phyloP scores from a whole-genome alignment of 2,329 filamentous ascomycete species.

The Cladosporium sp. region DNA sequence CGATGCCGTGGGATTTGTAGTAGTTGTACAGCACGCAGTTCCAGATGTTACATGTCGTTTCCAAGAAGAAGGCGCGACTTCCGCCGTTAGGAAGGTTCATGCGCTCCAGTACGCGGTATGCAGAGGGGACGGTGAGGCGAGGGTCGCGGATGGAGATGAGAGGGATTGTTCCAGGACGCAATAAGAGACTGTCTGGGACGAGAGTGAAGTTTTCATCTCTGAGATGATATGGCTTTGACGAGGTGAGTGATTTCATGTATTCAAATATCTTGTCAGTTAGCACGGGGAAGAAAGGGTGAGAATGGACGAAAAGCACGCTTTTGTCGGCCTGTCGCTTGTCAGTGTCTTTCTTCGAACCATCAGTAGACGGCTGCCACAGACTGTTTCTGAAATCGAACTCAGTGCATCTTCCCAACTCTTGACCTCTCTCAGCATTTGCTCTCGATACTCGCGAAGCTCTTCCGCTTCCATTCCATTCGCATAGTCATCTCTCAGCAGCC shows the following conservation, averaged over 20 bases:
- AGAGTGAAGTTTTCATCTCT: constrained; percentile 24
- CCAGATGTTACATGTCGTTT: constrained; percentile 31
- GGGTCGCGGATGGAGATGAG: constrained; percentile 29
- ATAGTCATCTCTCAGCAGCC: constrained; percentile 9
- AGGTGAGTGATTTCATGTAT: background rate
- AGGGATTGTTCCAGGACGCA: constrained; percentile 24
- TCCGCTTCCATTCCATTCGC: constrained; percentile 3
- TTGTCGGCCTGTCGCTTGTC: background rate
- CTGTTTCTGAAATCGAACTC: background rate
- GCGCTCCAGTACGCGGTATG: constrained; percentile 26
- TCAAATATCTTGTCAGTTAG: background rate
- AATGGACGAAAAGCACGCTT: background rate
- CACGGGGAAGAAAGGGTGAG: constrained; percentile 9
- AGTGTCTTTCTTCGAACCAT: background rate
- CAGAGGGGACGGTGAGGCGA: constrained; percentile 36
- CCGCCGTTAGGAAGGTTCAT: constrained; percentile 14
- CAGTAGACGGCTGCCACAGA: background rate
- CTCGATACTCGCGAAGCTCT: constrained; percentile 1
- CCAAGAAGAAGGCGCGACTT: constrained; percentile 15
- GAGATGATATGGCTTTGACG: background rate
- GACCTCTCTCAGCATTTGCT: background rate
- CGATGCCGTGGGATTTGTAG: constrained; percentile 21
- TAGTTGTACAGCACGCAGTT: constrained; percentile 35
- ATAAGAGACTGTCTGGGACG: constrained; percentile 34
- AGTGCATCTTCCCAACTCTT: background rate